Percentiles rank a stretch among this genome's conserved stretches.
Evolutionary conservation across 1,139 yeast species (phyloP).

Genomic region (Protomyces inouyei): DNA sequence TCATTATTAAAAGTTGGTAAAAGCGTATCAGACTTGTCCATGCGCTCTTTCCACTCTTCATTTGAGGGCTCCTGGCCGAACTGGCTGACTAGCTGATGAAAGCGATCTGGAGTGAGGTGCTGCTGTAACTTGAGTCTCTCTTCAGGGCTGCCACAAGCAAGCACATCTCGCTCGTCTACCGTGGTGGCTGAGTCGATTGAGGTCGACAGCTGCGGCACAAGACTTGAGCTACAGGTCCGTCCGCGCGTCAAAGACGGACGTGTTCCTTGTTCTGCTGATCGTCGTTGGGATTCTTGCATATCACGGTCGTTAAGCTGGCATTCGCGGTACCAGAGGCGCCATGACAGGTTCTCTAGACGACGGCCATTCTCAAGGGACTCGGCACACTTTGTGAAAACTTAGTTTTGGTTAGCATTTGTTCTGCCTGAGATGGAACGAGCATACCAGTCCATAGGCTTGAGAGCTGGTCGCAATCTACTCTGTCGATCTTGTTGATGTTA

Average conservation of each 20-base stretch:
- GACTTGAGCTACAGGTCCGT: not conserved
- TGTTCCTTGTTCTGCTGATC: not conserved
- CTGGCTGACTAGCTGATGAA: constrained; percentile 19
- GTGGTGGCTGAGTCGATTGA: constrained; percentile 30
- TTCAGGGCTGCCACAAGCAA: not conserved
- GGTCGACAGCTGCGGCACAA: constrained; percentile 30
- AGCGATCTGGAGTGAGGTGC: constrained; percentile 22
- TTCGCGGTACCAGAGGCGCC: constrained; percentile 56
- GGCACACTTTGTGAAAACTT: constrained; percentile 52
- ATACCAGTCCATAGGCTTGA: constrained; percentile 34
- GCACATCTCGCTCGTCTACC: not conserved
- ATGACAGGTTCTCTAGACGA: constrained; percentile 54
- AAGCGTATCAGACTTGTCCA: not conserved
- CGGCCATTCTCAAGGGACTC: constrained; percentile 51
- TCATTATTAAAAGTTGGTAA: not conserved
- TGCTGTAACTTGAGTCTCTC: not conserved
- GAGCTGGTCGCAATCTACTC: constrained; percentile 33
- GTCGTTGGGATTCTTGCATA: not conserved
- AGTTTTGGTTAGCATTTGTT: not conserved
- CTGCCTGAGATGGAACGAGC: not conserved
- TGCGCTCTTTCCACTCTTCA: constrained; percentile 5
- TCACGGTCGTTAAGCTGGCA: constrained; percentile 35
- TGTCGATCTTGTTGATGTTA: constrained; percentile 32
- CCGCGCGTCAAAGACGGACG: not conserved
- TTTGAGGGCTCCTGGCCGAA: constrained; percentile 15